Conservation (phyloP, 1,284 basidiomycete species). For the Wallemia ichthyophaga region DNA sequence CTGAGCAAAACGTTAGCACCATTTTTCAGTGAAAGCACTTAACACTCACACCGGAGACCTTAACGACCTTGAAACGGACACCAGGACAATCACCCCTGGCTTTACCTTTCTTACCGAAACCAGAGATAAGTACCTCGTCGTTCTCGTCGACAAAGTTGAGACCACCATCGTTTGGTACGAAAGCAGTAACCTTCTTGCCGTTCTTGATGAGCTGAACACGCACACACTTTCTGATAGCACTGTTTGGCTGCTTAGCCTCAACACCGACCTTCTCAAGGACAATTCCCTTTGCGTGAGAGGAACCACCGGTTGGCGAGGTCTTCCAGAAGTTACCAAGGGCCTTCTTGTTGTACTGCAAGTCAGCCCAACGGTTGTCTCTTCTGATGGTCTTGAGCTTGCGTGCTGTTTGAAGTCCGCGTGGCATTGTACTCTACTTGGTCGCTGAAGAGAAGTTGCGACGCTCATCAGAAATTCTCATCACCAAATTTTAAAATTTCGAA, state of each 20-base stretch:
- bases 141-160: conserved; percentile 97
- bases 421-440: conserved; percentile 22
- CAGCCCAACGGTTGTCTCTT: conserved; percentile 95
- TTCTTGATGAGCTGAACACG: conserved; percentile 99
- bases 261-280: conserved; percentile 88
- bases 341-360: conserved; percentile 98
- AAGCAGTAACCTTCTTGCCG: conserved; percentile 50
- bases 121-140: conserved; percentile 97
- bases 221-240: conserved; percentile 99
- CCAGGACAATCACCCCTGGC: conserved; percentile 92
- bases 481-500: too few species aligned
- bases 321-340: conserved; percentile 99
- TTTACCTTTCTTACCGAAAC: conserved; percentile 98
- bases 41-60: conserved; percentile 73
- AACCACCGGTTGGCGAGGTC: conserved; percentile 96
- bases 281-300: conserved; percentile 98
- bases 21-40: too few species aligned
- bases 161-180: conserved; percentile 64
- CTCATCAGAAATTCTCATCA: too few species aligned
- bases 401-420: conserved; percentile 95
- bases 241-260: conserved; percentile 76
- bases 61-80: conserved; percentile 98
- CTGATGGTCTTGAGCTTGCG: conserved; percentile 89
- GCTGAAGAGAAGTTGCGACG: neutral
- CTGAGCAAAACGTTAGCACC: too few species aligned